Conservation (phyloP, 2,329 filamentous ascomycete species). For the Trichothecium roseum region DNA sequence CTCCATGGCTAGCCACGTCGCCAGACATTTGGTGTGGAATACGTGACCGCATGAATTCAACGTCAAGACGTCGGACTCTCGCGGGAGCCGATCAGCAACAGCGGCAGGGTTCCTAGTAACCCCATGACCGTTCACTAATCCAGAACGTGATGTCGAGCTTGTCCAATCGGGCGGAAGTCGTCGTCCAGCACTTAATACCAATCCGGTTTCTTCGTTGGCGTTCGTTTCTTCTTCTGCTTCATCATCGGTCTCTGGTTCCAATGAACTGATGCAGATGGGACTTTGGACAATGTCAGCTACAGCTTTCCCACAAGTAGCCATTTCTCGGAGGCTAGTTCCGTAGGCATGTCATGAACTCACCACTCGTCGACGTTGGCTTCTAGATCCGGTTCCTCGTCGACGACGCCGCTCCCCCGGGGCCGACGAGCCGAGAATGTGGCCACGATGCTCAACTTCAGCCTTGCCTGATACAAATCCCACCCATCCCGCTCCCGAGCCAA, state of each 20-base stretch:
- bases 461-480: constrained; percentile 10
- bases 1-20: constrained; percentile 25
- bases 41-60: constrained; percentile 25
- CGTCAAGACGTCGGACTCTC: constrained; percentile 20
- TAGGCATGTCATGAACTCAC: not conserved
- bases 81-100: no score
- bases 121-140: no score
- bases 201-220: not conserved
- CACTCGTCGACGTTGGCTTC: constrained; percentile 5
- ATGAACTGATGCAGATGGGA: constrained; percentile 22
- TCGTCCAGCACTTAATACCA: not conserved
- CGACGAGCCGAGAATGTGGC: constrained; percentile 10
- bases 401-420: no score
- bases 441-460: constrained; percentile 18
- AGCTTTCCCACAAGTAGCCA: not conserved
- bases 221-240: constrained; percentile 7
- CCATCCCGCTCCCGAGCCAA: no score
- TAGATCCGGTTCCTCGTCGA: constrained; percentile 6
- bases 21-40: constrained; percentile 28
- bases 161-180: not conserved
- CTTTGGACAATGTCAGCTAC: constrained; percentile 7
- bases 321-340: no score
- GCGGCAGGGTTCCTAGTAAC: no score
- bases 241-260: constrained; percentile 15
- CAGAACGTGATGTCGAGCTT: no score